phyloP scores from a whole-genome alignment of 23 red algal species.

The Gracilaria domingensis region DNA sequence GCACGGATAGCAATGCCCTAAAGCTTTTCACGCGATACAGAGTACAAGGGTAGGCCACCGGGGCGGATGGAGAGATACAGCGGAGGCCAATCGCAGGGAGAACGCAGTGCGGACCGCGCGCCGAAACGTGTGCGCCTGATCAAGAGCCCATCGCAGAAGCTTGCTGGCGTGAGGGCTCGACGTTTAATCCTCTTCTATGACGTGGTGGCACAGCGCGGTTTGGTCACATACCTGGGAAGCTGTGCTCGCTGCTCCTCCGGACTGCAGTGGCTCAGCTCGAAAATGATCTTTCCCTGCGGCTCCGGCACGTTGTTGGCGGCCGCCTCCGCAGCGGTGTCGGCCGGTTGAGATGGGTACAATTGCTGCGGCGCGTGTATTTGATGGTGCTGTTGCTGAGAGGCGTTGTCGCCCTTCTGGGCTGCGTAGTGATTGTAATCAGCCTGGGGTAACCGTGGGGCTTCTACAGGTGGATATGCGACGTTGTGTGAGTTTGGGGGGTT shows the following conservation, averaged over 20 bases:
- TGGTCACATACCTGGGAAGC: constrained; percentile 48
- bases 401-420: background rate
- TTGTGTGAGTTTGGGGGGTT: background rate
- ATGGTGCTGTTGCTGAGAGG: background rate
- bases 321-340: background rate
- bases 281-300: background rate
- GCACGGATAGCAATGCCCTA: background rate
- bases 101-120: background rate
- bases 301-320: background rate
- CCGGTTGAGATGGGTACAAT: background rate
- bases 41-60: background rate
- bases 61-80: background rate
- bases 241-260: constrained; percentile 59
- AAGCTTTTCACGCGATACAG: background rate
- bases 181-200: background rate
- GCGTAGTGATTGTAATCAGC: background rate
- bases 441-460: background rate
- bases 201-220: constrained; percentile 6
- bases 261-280: constrained; percentile 16
- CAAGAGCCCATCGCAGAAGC: too few relatives aligned
- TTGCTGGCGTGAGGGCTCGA: background rate
- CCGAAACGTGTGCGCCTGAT: background rate
- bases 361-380: background rate
- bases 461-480: background rate
- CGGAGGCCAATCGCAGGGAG: background rate